Base-by-base conservation (phyloP, 164 flowering plant genomes). In the Vitis cinerea region DNA sequence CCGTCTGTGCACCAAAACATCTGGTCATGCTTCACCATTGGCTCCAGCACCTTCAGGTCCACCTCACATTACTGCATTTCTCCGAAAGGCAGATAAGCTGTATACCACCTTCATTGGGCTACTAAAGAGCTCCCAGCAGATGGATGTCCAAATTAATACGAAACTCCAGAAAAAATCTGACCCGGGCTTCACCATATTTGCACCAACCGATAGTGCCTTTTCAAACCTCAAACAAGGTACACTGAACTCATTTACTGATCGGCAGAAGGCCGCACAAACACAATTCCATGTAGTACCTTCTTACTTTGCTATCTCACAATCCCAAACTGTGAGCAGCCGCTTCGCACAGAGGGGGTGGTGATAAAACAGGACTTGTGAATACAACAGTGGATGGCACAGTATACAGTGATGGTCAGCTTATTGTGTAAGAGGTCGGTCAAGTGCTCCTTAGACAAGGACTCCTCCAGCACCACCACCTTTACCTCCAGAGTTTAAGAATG, bases 151-250 rank as follows among this genome's bases (percentile, higher is more conserved):
- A 37, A 71, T 81, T 69, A 72, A 79, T 65, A 23, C 27, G 27
- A 23, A 23, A 23, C 27, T 23, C 50, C 72, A 8, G 84, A 70
- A 77, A 48, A 78, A 72, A 23, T 23, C 1, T 23, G 27, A 23
- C 67, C 81, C 78, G 56, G 84, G 81, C 30, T 54, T 81, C 15
- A 81, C 81, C 0, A 9, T 81, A 0, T 81, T 81, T 30, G 81
- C 81, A 13, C 84, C 84, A 3, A 73, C 81, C 0, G 84, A 81
- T 50, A 78, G 73, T 14, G 79, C 84, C 31, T 81, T 81, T 17
- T 15, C 68, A 10, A 70, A 10, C 54, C 78, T 81, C 14, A 68
- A 67, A 29, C 1, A 77, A 13, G 84, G 84, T 30, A 70, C 75
- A 2, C 53, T 82, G 10, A 79, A 82, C 71, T 68, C 76, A 1